Base-by-base conservation (phyloP, 1,284 basidiomycete species). In the Irpex sp. region DNA sequence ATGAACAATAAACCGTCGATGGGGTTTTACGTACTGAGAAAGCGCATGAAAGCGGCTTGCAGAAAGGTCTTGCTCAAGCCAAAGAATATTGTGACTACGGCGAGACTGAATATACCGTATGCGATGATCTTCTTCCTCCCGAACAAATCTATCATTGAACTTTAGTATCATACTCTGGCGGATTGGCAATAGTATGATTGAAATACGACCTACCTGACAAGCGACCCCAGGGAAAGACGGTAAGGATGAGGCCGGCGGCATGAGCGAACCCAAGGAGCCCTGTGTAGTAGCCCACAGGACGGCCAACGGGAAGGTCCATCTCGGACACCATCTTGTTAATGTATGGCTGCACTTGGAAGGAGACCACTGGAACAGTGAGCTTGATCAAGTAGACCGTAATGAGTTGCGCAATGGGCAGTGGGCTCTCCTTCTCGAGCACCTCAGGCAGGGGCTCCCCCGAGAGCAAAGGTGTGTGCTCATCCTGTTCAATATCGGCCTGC, bases 71-170 rank as follows among this genome's bases (percentile, higher is more conserved):
- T 78, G 13, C 86, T 85, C 17, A 88, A 66, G 1, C 88, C 88
- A 61, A 90, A 82, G 7, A 80, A 67, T 2, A 82, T 53, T 0
- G 83, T 84, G n/a, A 81, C 77, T 26, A 81, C 39, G 0, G 81
- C 81, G 5, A 83, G 78, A 5, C 84, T 83, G 0, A 80, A 50
- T n/a, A 81, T 80, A 33, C 87, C 87, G 3, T 78, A 59, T 4
- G 88, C 74, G 11, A 90, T 78, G 43, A 89, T 81, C 33, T 87
- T 87, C 50, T 81, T 80, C 6, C 88, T 80, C 5, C 88, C 88
- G 31, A 85, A 72, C 53, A 78, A 70, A 68, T 89, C 86, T 83
- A n/a, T 46, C n/a, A 15, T 13, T 46, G 39, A 13, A 13, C 39
- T 11, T 46, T 46, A 11, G 39, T 9, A 57, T n/a, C 17, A 57